These are phyloP conservation scores for Cutaneotrichosporon cutaneum DNA, from an alignment of 1,284 basidiomycete genomes.

Conservation along the genomic window DNA sequence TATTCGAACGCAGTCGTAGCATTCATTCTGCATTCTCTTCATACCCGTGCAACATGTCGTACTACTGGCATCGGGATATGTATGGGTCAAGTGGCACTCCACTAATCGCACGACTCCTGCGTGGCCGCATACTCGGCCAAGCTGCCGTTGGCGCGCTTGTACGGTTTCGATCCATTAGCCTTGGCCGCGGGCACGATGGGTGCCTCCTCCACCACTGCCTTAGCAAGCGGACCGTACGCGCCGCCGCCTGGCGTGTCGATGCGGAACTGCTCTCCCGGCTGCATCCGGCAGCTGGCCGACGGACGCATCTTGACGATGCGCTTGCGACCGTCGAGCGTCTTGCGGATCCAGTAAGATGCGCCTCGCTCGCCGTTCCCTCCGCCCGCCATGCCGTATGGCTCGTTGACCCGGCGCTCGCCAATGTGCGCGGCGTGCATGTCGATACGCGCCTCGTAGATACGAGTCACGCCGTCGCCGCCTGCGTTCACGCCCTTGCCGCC, in stretches of 20 bases:
- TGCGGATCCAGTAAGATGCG: slow-evolving; percentile 34
- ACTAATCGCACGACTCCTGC: slow-evolving; percentile 9
- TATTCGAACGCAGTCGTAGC: too few relatives aligned
- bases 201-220: too few relatives aligned
- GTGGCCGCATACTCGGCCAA: slow-evolving; percentile 8
- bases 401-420: slow-evolving; percentile 32
- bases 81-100: too few relatives aligned
- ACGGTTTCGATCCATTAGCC: neutral
- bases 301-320: slow-evolving; percentile 10
- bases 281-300: slow-evolving; percentile 16
- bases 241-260: slow-evolving; percentile 42
- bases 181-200: neutral
- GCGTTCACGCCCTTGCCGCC: slow-evolving; percentile 74
- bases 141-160: slow-evolving; percentile 12
- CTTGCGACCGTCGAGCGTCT: slow-evolving; percentile 62
- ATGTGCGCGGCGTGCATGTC: slow-evolving; percentile 71
- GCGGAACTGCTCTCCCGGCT: slow-evolving; percentile 31
- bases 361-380: slow-evolving; percentile 31
- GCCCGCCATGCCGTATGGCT: slow-evolving; percentile 37
- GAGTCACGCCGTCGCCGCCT: slow-evolving; percentile 83
- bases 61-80: too few relatives aligned
- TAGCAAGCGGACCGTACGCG: slow-evolving; percentile 23
- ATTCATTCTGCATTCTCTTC: too few relatives aligned
- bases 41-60: too few relatives aligned
- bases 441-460: slow-evolving; percentile 84